Conservation (phyloP, 1,139 yeast species). For the Meyerozyma elateridarum region DNA sequence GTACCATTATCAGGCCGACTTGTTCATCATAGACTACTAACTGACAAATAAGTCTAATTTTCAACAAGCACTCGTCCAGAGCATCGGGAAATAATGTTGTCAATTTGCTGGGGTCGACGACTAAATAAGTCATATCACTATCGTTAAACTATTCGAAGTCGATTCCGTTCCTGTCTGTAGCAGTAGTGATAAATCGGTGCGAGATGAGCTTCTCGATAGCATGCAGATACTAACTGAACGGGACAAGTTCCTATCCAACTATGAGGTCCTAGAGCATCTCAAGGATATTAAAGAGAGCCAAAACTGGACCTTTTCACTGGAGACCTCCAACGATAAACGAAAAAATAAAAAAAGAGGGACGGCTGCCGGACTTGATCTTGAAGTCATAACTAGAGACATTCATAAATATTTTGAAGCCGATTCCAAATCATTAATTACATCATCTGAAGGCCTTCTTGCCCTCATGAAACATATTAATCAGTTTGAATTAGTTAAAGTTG, state of each 20-base stretch:
- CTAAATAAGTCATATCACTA: constrained; percentile 9
- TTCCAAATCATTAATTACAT: constrained; percentile 38
- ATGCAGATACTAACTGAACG: constrained; percentile 46
- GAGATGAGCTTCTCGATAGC: not conserved
- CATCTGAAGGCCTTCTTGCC: constrained; percentile 44
- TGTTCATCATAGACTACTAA: constrained; percentile 3
- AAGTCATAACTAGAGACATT: constrained; percentile 64
- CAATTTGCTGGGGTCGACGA: constrained; percentile 6
- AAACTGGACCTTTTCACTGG: constrained; percentile 37
- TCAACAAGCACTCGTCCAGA: constrained; percentile 6
- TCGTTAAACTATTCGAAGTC: too few relatives aligned
- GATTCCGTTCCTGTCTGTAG: too few relatives aligned
- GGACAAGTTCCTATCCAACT: constrained; percentile 65
- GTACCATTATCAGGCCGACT: not conserved
- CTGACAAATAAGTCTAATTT: constrained; percentile 5
- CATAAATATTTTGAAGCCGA: constrained; percentile 44
- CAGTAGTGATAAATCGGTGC: too few relatives aligned
- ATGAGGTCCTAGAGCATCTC: constrained; percentile 64
- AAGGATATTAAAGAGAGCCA: constrained; percentile 44
- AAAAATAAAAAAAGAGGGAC: constrained; percentile 38
- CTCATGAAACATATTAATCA: constrained; percentile 50
- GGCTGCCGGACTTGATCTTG: constrained; percentile 49
- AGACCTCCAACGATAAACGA: constrained; percentile 20
- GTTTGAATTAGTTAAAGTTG: constrained; percentile 70
- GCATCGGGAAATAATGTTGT: constrained; percentile 1